Evolutionary conservation across 1,284 basidiomycete species (phyloP), one percentile per base, ranked within the genome.

Genomic region (Pascua sp.): DNA sequence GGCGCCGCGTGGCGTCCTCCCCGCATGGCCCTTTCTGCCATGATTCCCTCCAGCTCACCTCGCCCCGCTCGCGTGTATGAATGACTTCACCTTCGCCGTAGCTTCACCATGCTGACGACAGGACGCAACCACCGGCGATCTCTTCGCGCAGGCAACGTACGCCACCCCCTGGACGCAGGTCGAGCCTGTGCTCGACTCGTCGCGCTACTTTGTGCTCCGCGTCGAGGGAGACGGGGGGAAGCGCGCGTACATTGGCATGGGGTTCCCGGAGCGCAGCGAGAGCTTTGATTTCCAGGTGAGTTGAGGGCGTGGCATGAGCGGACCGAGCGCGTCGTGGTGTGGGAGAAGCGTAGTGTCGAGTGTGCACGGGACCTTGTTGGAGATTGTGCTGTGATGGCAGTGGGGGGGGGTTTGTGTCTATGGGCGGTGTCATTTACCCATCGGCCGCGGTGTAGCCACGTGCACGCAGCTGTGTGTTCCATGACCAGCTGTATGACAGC

Each of bases 151-250:
- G 65, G 86, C 90, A 11, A 86, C 86, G n/a, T 98, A 98, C 73
- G 87, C 90, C 68, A 82, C 87, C 11, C 80, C 84, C 39, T 74
- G 70, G 66, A 88, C 90, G 8, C 86, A 86, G 36, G 91, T 98
- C 16, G 96, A 99, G 70, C 89, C 93, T 8, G 94, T 98, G 8
- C 82, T 98, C 32, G 95, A 99, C 77, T 95, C 91, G 0, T 94
- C 91, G 10, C 85, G 95, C 48, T 98, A 98, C 77, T 97, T 97
- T 75, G 94, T 97, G 8, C 81, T 98, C 37, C 84, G 91, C 52
- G 88, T 97, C 2, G 93, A 94, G 78, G 76, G 78, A 17, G 90
- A 93, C 63, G 81, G 80, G 15, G 91, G 91, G 12, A 86, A 84
- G 75, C 87, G 90, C 70, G 92, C 92, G 1, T 95, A 91, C 70